Evolutionary conservation across 495 filamentous ascomycete species (phyloP).

Genomic region (Tuber melanosporum): DNA sequence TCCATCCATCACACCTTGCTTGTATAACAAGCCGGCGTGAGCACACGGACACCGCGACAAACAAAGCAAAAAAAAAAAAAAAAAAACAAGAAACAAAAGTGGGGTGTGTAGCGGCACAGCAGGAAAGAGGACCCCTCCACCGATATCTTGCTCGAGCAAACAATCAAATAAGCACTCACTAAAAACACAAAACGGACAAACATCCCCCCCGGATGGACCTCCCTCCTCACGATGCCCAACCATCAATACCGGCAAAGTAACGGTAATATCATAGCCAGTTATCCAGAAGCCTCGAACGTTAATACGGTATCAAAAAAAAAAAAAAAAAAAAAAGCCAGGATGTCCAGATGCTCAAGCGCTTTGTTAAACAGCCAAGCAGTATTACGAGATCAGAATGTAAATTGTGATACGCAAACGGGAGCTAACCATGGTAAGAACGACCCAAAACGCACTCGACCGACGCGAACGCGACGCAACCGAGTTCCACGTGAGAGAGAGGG

Average conservation of each 20-base stretch:
- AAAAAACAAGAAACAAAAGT: neutral
- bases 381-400: no score
- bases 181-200: neutral
- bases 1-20: neutral
- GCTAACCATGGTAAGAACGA: neutral
- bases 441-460: neutral
- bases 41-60: neutral
- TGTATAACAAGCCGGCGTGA: neutral
- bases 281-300: no score
- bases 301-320: no score
- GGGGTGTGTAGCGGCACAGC: neutral
- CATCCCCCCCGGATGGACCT: neutral
- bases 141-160: neutral
- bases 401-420: neutral
- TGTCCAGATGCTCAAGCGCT: no score
- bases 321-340: no score
- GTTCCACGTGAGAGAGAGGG: neutral
- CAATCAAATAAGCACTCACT: neutral
- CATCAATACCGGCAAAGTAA: neutral
- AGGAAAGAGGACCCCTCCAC: neutral
- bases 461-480: neutral
- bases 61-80: neutral
- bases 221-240: neutral
- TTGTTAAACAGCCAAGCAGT: no score
- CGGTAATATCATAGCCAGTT: neutral